Evolutionary conservation across 2,329 filamentous ascomycete genomes (phyloP), one percentile per base, ranked within the genome.

Genomic region (Xylaria polymorpha): DNA sequence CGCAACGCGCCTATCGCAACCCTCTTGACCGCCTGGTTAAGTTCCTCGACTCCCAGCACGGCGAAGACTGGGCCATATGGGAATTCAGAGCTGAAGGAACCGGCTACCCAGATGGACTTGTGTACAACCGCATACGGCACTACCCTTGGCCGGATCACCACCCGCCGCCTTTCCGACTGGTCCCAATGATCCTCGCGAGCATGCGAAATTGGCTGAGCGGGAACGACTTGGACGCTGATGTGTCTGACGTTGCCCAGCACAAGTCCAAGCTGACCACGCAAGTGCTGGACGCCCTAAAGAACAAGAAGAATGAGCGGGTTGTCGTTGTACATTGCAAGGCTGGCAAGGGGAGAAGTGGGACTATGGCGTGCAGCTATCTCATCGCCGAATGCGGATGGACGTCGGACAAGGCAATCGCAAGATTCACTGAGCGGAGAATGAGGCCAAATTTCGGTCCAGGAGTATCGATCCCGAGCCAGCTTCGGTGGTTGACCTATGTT

Each of bases 131-230:
- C 3, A 91, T 98, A 72, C 88, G 91, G 72, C 96, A 99, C 81
- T 98, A 94, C 77, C 96, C 96, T 0, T 99, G 93, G 90, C 96
- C 96, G 0, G 96, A 99, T 79, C 96, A 99, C 78, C 96, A 99
- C 79, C 96, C 96, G 3, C 96, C 96, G 61, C 96, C 96, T 0
- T 99, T 99, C 76, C 87, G 90, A 25, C 85, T 98, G 22, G 90
- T 99, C 43, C 95, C 95, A 0, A 86, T 93, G 81, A 94, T 98
- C 70, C 90, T 98, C 87, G 94, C 90, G 0, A 93, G 92, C 75
- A 98, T 99, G 94, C 87, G 92, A 69, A 93, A 95, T 76, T 98
- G 95, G 94, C 79, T 97, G 62, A 84, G 86, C 56, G 86, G 86
- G 15, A 83, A 84, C 10, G 83, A 84, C 14, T 75, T 83, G 1